Base-by-base conservation (phyloP, 441 rosid genomes). In the Codiaeum variegatum region DNA sequence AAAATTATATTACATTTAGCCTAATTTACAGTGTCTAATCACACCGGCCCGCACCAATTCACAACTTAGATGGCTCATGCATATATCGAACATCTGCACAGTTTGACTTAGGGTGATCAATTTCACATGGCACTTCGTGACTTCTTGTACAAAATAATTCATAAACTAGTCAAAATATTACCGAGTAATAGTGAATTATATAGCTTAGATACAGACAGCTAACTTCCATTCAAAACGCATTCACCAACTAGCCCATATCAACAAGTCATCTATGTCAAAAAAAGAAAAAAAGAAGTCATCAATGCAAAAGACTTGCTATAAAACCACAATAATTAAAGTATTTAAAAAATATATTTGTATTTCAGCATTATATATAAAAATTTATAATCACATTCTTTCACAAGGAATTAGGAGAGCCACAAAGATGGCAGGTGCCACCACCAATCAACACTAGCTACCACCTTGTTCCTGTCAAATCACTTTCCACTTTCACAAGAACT, bases 161-260 rank as follows among this genome's bases (percentile, higher is more conserved):
- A 38, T 15, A 36, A 62, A 16, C 0, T 31, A 0, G 16, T 62
- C 16, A 62, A 19, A 6, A 10, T n/a, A 36, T 6, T 8, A n/a
- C 23, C 0, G 19, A 18, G 2, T 28, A 4, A 16, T 47, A 26
- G 19, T 32, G 36, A 7, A 0, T 3, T 49, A 26, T 51, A 6
- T 51, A 6, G 26, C 3, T 1, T 1, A 6, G 26, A 26, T 26
- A 71, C 34, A 32, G 32, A 72, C 76, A 38, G 58, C 81, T 36
- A 84, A 76, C 86, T 23, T 66, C 86, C 90, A 79, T 84, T 83
- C 90, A 84, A 82, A 73, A 51, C 71, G 42, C 56, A 15, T 51
- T 69, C 79, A 78, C 76, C 83, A 76, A 75, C 80, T 64, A 70
- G 80, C 79, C 83, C 69, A 73, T 23, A 32, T 52, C 81, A 72